A percentile compares a stretch with the other conserved stretches of the same genome.
These are phyloP conservation scores for Choiromyces venosus DNA, from an alignment of 495 filamentous ascomycete species.

Conservation along the genomic window DNA sequence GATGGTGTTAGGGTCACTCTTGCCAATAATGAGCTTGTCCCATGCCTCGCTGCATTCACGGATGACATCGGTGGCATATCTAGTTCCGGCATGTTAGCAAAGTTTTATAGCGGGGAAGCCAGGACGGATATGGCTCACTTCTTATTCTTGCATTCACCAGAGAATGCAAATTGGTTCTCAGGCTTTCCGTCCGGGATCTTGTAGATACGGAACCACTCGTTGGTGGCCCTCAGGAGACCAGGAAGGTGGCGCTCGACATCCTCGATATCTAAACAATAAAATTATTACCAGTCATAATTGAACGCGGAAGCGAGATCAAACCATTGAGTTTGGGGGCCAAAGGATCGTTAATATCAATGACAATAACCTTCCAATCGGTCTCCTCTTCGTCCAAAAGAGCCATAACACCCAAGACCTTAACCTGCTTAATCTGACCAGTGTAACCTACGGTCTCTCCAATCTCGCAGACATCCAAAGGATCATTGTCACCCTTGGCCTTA, in stretches of 20 bases:
- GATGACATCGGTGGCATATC: slow-evolving; percentile 86
- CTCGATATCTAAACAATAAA: slow-evolving; percentile 66
- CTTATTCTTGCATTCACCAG: slow-evolving; percentile 99
- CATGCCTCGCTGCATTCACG: slow-evolving; percentile 94
- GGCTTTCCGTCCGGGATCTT: slow-evolving; percentile 99
- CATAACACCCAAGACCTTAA: slow-evolving; percentile 99
- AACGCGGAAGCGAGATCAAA: neutral
- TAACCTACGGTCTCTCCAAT: slow-evolving; percentile 97
- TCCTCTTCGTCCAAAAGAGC: slow-evolving; percentile 98
- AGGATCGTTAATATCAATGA: slow-evolving; percentile 97
- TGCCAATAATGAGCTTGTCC: slow-evolving; percentile 90
- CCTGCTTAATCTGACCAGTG: slow-evolving; percentile 94
- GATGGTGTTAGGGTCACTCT: slow-evolving; percentile 67
- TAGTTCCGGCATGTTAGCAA: slow-evolving; percentile 9
- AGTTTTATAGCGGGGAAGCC: neutral
- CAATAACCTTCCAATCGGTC: slow-evolving; percentile 99
- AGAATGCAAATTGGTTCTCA: slow-evolving; percentile 99
- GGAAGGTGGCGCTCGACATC: slow-evolving; percentile 98
- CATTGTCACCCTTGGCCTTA: slow-evolving; percentile 99
- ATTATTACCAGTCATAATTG: neutral
- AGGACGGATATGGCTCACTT: slow-evolving; percentile 50
- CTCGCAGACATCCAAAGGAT: slow-evolving; percentile 98
- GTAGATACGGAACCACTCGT: slow-evolving; percentile 99
- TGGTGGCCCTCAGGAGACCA: slow-evolving; percentile 91
- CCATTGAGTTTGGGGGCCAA: slow-evolving; percentile 86